Conservation (phyloP, 352 stramenopile species). For the Phytophthora macrochlamydospora region DNA sequence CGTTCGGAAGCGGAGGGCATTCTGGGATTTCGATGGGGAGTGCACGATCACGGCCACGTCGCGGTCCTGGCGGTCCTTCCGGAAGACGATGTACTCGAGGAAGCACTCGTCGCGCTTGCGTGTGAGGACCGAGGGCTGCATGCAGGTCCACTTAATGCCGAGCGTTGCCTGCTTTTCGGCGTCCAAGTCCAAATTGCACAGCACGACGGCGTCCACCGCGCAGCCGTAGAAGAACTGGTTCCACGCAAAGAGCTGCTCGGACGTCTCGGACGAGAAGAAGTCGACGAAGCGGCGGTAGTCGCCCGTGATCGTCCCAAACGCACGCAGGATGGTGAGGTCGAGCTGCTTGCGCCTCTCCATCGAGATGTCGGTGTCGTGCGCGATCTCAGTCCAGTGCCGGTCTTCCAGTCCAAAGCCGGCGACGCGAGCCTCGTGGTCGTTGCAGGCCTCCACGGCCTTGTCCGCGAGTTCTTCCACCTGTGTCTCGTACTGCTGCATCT, state of each 20-base stretch:
- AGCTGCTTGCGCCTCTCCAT: constrained; percentile 34
- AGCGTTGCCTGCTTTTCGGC: constrained; percentile 56
- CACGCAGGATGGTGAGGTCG: constrained; percentile 39
- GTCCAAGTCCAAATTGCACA: constrained; percentile 65
- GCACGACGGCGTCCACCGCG: constrained; percentile 66
- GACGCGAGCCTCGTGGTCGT: constrained; percentile 35
- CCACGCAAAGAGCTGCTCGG: constrained; percentile 67
- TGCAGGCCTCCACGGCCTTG: constrained; percentile 33
- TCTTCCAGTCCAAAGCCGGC: constrained; percentile 29
- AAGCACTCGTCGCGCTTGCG: constrained; percentile 78
- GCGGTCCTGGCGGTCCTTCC: constrained; percentile 55
- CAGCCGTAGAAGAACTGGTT: constrained; percentile 74
- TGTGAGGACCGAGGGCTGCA: constrained; percentile 60
- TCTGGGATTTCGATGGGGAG: constrained; percentile 64
- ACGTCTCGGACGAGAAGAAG: constrained; percentile 73
- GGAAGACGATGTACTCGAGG: constrained; percentile 76
- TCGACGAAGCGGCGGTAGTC: constrained; percentile 66
- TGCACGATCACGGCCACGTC: constrained; percentile 68
- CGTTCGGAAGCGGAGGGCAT: constrained; percentile 50
- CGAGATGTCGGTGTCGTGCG: constrained; percentile 32
- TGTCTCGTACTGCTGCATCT: constrained; percentile 41
- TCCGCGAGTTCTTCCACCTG: constrained; percentile 25
- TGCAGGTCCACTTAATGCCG: constrained; percentile 82
- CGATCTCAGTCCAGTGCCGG: constrained; percentile 36
- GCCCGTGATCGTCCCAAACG: constrained; percentile 57